phyloP scores from a whole-genome alignment of 768 basidiomycete genomes.

The Auriscalpium vulgare region DNA sequence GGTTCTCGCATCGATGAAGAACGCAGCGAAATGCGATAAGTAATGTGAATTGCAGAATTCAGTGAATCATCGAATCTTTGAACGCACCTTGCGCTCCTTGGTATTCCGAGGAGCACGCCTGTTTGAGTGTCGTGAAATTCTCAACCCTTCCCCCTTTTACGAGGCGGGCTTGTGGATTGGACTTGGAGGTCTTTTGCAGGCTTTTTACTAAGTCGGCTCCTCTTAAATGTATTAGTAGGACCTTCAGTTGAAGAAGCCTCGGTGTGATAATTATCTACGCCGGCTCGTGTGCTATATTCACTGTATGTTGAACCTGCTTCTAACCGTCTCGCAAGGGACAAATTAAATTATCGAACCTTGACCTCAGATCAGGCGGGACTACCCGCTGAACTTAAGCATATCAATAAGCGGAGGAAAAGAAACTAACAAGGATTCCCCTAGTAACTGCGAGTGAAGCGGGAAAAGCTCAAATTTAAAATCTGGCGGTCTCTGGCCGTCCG shows the following conservation, averaged over 20 bases:
- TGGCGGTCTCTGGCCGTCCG: constrained; percentile 1
- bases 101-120: no score
- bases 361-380: constrained; percentile 79
- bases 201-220: constrained; percentile 22
- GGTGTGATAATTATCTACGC: constrained; percentile 50
- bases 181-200: constrained; percentile 31
- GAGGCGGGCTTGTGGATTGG: constrained; percentile 35
- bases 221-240: constrained; percentile 14
- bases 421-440: constrained; percentile 87
- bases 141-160: constrained; percentile 30
- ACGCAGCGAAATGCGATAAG: no score
- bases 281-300: constrained; percentile 22
- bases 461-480: constrained; percentile 25
- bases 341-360: constrained; percentile 29
- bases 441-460: constrained; percentile 83
- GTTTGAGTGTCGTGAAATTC: no score
- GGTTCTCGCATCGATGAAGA: no score
- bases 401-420: constrained; percentile 89
- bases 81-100: no score
- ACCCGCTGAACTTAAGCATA: constrained; percentile 86
- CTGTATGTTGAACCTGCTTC: constrained; percentile 22
- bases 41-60: no score
- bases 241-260: background rate
- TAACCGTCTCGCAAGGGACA: no score
- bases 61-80: no score